A percentile compares a stretch with the other conserved stretches of the same genome.
Evolutionary conservation across 75 land plant species (phyloP).

Genomic region (Adiantum capillusveneris): DNA sequence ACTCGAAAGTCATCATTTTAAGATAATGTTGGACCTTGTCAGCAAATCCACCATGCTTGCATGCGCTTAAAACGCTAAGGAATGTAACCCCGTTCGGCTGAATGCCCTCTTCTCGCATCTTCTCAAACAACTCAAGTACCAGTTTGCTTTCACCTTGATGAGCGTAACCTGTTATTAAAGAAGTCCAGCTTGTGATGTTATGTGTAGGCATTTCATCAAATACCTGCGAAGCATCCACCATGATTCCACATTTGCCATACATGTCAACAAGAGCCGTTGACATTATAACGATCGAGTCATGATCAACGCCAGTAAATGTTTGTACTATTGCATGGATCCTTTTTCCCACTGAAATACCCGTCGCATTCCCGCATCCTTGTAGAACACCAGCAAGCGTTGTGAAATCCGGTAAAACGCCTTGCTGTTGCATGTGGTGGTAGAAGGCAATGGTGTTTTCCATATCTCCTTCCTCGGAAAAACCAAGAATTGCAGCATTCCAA

Average conservation of each 20-base stretch:
- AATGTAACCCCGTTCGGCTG: slow-evolving; percentile 43
- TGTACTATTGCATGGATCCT: slow-evolving; percentile 22
- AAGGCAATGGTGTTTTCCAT: slow-evolving; percentile 19
- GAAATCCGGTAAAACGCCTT: slow-evolving; percentile 13
- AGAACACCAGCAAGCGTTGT: slow-evolving; percentile 18
- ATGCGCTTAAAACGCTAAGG: slow-evolving; percentile 46
- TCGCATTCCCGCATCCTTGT: slow-evolving; percentile 21
- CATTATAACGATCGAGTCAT: slow-evolving; percentile 16
- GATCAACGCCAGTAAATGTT: too few relatives aligned
- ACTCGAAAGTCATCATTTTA: slow-evolving; percentile 25
- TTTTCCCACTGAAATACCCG: slow-evolving; percentile 26
- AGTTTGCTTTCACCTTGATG: slow-evolving; percentile 35
- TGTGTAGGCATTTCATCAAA: slow-evolving; percentile 7
- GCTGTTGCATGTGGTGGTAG: slow-evolving; percentile 15
- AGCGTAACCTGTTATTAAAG: slow-evolving; percentile 44
- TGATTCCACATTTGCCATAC: slow-evolving; percentile 44
- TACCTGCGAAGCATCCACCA: slow-evolving; percentile 20
- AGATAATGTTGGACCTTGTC: slow-evolving; percentile 28
- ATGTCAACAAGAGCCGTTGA: slow-evolving; percentile 39
- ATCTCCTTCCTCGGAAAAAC: slow-evolving; percentile 14
- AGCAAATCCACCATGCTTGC: slow-evolving; percentile 41
- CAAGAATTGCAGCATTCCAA: slow-evolving; percentile 31
- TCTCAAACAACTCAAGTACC: slow-evolving; percentile 32
- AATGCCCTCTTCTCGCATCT: slow-evolving; percentile 33
- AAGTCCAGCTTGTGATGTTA: slow-evolving; percentile 21